phyloP scores from a whole-genome alignment of 495 filamentous ascomycete species.

The Venustampulla echinocandica region DNA sequence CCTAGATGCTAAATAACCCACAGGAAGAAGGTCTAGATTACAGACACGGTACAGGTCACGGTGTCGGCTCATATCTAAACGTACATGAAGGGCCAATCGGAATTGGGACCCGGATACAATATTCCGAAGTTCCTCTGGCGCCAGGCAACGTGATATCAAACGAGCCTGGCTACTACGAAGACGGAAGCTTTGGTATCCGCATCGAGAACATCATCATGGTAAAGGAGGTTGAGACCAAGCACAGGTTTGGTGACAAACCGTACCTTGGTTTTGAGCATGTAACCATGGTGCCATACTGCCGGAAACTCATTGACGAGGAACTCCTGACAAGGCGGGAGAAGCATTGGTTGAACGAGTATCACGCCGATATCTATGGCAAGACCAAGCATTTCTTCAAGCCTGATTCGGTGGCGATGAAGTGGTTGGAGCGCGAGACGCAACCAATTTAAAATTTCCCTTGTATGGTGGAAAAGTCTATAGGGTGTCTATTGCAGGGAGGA shows the following conservation, averaged over 20 bases:
- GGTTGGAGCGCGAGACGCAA: conserved; percentile 68
- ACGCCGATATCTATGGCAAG: conserved; percentile 71
- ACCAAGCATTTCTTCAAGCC: conserved; percentile 72
- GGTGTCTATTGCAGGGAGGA: neutral
- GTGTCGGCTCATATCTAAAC: conserved; percentile 85
- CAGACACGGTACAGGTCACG: conserved; percentile 93
- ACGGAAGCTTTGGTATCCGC: conserved; percentile 93
- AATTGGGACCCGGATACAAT: conserved; percentile 84
- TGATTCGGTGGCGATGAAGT: conserved; percentile 58
- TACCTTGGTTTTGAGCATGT: conserved; percentile 95
- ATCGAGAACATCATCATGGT: conserved; percentile 95
- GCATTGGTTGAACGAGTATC: conserved; percentile 81
- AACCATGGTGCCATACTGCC: conserved; percentile 91
- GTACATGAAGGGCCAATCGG: conserved; percentile 98
- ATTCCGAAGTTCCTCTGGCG: conserved; percentile 80
- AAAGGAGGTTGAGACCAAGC: conserved; percentile 72
- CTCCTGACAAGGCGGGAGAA: conserved; percentile 71
- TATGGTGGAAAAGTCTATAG: neutral
- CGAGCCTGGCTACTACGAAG: conserved; percentile 97
- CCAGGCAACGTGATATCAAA: conserved; percentile 92
- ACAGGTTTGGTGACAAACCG: conserved; percentile 86
- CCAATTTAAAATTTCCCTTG: conserved; percentile 12
- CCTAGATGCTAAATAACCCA: conserved; percentile 11
- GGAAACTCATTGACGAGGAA: conserved; percentile 71
- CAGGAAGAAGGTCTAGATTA: conserved; percentile 82